These are phyloP conservation scores for Fusarium mexicanum DNA, from an alignment of 2,329 filamentous ascomycete species.

Conservation along the genomic window DNA sequence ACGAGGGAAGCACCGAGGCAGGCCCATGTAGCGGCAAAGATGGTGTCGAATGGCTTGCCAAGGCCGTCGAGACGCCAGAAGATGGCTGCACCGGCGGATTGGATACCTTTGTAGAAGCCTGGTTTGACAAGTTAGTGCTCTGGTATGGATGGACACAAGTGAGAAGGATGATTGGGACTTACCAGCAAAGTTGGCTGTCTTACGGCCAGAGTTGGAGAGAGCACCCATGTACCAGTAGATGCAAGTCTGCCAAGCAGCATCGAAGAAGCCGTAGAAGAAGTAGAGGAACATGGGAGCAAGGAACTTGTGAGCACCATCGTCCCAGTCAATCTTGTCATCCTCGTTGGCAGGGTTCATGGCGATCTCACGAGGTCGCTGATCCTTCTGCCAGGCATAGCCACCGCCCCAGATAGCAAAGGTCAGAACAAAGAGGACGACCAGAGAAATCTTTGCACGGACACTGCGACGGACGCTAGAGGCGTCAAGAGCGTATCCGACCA, in stretches of 20 bases:
- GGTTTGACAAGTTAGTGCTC: conserved; percentile 43
- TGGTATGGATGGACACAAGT: background rate
- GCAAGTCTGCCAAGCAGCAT: conserved; percentile 69
- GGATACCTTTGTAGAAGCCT: conserved; percentile 76
- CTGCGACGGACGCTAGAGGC: conserved; percentile 53
- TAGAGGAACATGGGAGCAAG: conserved; percentile 74
- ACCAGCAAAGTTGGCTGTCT: conserved; percentile 81
- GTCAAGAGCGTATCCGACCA: conserved; percentile 59
- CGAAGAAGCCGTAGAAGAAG: conserved; percentile 76
- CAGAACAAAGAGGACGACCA: conserved; percentile 56
- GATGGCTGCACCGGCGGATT: conserved; percentile 43
- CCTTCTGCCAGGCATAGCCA: conserved; percentile 73
- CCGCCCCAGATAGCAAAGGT: conserved; percentile 66
- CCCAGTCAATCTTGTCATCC: conserved; percentile 54
- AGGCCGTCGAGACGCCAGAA: conserved; percentile 43
- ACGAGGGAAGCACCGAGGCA: conserved; percentile 77
- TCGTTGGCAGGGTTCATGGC: conserved; percentile 51
- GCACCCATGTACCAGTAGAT: conserved; percentile 78
- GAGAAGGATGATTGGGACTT: background rate
- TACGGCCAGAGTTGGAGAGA: conserved; percentile 88
- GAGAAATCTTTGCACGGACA: conserved; percentile 57
- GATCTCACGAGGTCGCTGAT: conserved; percentile 56
- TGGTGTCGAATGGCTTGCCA: conserved; percentile 67
- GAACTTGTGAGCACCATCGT: conserved; percentile 57
- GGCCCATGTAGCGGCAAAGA: conserved; percentile 78